Conservation (phyloP, 2,329 filamentous ascomycete genomes). For the Laburnicola sp. region DNA sequence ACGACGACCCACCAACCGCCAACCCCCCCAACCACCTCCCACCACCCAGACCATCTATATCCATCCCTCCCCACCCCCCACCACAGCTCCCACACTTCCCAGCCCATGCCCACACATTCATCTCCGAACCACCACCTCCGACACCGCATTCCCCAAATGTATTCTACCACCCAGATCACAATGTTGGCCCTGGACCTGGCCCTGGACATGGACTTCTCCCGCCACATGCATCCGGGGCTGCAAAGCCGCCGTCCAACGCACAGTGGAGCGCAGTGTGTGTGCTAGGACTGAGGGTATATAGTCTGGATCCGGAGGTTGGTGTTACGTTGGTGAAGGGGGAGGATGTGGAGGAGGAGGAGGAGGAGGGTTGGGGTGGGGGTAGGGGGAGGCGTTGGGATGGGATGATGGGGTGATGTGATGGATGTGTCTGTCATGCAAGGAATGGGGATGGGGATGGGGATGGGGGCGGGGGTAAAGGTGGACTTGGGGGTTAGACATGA, state of each 20-base stretch:
- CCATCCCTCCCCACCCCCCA: background rate
- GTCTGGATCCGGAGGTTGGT: conserved; percentile 32
- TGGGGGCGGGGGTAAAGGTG: too few relatives aligned
- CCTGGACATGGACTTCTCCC: background rate
- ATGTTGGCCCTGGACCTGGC: background rate
- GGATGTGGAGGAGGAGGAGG: conserved; percentile 9
- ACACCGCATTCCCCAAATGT: background rate
- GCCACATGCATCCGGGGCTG: conserved; percentile 4
- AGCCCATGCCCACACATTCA: background rate
- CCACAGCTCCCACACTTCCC: background rate
- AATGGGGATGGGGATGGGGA: too few relatives aligned
- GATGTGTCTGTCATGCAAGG: too few relatives aligned
- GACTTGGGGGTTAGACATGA: too few relatives aligned
- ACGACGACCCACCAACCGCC: too few relatives aligned
- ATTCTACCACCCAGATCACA: background rate
- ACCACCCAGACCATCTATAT: background rate
- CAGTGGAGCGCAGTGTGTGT: conserved; percentile 64
- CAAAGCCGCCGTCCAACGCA: conserved; percentile 17
- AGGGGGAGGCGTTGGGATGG: conserved; percentile 3
- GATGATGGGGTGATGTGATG: too few relatives aligned
- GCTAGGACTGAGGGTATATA: conserved; percentile 58
- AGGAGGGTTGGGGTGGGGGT: conserved; percentile 37
- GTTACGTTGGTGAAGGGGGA: conserved; percentile 38
- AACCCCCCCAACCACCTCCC: background rate
- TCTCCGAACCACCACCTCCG: background rate